These are phyloP conservation scores for Wickerhamomyces sydowiorum DNA, from an alignment of 805 yeast genomes.

Conservation along the genomic window DNA sequence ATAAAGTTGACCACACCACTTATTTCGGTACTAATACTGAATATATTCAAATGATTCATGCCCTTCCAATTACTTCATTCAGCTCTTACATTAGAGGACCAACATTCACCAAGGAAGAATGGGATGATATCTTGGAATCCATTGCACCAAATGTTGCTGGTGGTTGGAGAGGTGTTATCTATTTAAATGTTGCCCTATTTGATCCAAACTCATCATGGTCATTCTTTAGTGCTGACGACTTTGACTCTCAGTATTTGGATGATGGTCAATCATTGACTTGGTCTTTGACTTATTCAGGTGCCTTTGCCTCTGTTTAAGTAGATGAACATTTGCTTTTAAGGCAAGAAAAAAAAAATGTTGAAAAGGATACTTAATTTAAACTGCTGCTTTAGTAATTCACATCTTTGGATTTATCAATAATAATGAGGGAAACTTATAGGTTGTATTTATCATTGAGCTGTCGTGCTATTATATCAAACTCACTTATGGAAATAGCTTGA, in stretches of 20 bases:
- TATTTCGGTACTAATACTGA: conserved; percentile 70
- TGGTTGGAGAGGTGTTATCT: conserved; percentile 72
- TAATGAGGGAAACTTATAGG: no score
- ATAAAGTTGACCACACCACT: conserved; percentile 67
- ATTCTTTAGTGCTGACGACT: conserved; percentile 52
- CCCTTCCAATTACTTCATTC: conserved; percentile 66
- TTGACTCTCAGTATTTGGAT: conserved; percentile 57
- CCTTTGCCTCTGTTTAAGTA: conserved; percentile 14
- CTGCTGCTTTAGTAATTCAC: neutral
- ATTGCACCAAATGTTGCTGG: conserved; percentile 46
- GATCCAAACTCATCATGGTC: conserved; percentile 61
- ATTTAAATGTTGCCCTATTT: conserved; percentile 67
- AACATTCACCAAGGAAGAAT: conserved; percentile 55
- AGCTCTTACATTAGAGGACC: conserved; percentile 55
- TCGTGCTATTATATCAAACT: no score
- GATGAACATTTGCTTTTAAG: no score
- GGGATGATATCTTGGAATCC: conserved; percentile 43
- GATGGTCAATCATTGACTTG: conserved; percentile 85
- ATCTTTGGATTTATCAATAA: no score
- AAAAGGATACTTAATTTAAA: no score
- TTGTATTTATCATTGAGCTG: no score
- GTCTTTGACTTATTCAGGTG: conserved; percentile 73
- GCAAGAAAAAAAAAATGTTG: no score
- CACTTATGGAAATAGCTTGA: no score
- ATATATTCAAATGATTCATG: conserved; percentile 75